Conservation (phyloP, 1,284 basidiomycete genomes). For the Paramarasmius palmivorus region DNA sequence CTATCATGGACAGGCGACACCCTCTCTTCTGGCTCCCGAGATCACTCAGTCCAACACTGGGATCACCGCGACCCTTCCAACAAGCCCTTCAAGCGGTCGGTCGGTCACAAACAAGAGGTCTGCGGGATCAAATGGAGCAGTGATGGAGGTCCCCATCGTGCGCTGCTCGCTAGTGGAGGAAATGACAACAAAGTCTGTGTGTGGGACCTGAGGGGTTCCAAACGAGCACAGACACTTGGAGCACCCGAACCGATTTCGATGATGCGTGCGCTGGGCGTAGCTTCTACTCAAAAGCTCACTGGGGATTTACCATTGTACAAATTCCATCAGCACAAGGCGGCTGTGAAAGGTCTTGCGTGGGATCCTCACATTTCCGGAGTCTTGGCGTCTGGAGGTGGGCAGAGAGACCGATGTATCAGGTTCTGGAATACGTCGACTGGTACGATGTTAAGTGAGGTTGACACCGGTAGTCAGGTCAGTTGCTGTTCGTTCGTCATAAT, state of each 20-base stretch:
- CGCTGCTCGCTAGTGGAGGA: slow-evolving; percentile 88
- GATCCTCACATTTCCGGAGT: slow-evolving; percentile 92
- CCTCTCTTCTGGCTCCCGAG: slow-evolving; percentile 88
- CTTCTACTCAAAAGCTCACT: slow-evolving; percentile 36
- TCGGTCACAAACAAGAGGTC: slow-evolving; percentile 91
- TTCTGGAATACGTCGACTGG: slow-evolving; percentile 98
- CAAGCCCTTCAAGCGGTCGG: slow-evolving; percentile 75
- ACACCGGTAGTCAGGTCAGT: slow-evolving; percentile 90
- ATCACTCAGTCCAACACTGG: slow-evolving; percentile 88
- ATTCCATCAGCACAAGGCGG: slow-evolving; percentile 95
- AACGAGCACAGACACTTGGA: slow-evolving; percentile 34
- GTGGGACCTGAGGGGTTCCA: slow-evolving; percentile 80
- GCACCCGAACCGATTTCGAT: slow-evolving; percentile 14
- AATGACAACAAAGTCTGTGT: slow-evolving; percentile 99
- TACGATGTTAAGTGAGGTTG: slow-evolving; percentile 80
- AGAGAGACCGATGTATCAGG: slow-evolving; percentile 93
- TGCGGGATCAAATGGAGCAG: slow-evolving; percentile 94
- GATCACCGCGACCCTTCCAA: slow-evolving; percentile 80
- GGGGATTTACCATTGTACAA: slow-evolving; percentile 75
- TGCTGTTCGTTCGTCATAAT: not conserved
- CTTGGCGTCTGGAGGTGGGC: slow-evolving; percentile 93
- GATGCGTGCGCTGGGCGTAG: slow-evolving; percentile 25
- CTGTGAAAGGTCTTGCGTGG: slow-evolving; percentile 98
- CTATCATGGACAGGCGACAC: slow-evolving; percentile 93
- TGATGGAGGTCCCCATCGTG: slow-evolving; percentile 46